These are phyloP conservation scores for Westerdykella sp. DNA, from an alignment of 2,329 filamentous ascomycete genomes.

Conservation along the genomic window DNA sequence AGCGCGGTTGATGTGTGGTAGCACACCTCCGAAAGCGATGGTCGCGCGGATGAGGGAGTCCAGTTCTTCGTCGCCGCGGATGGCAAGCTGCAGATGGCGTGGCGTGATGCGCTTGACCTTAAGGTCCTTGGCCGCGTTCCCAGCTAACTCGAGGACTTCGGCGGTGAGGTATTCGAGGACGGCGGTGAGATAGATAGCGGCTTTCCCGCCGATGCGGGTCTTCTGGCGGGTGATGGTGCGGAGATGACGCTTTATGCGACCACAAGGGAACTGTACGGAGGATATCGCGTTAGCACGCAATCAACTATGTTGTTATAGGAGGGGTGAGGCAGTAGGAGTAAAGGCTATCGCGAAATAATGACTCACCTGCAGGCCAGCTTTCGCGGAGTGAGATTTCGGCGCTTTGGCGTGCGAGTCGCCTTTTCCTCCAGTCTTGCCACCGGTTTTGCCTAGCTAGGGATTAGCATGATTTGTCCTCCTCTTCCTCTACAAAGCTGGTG, in stretches of 20 bases:
- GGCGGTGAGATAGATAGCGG: slow-evolving; percentile 94
- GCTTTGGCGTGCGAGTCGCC: slow-evolving; percentile 72
- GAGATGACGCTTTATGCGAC: slow-evolving; percentile 99
- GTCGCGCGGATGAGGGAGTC: slow-evolving; percentile 96
- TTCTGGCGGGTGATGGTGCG: slow-evolving; percentile 99
- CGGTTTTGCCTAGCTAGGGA: slow-evolving; percentile 47
- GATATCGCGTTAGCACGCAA: slow-evolving; percentile 19
- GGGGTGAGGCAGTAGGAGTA: not conserved
- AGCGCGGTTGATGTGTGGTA: slow-evolving; percentile 98
- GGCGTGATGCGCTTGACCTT: slow-evolving; percentile 99
- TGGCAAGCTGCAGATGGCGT: slow-evolving; percentile 93
- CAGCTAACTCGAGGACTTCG: slow-evolving; percentile 94
- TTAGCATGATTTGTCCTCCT: slow-evolving; percentile 1
- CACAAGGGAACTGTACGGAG: slow-evolving; percentile 78
- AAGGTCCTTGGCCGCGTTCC: slow-evolving; percentile 97
- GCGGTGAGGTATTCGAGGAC: slow-evolving; percentile 97
- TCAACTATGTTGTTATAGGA: slow-evolving; percentile 7
- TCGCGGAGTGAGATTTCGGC: slow-evolving; percentile 88
- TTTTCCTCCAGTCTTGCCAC: slow-evolving; percentile 87
- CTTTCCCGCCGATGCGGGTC: slow-evolving; percentile 98
- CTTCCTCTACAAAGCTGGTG: slow-evolving; percentile 1
- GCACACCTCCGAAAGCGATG: slow-evolving; percentile 95
- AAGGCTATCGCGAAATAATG: slow-evolving; percentile 10
- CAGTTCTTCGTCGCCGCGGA: slow-evolving; percentile 96
- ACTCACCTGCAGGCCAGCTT: slow-evolving; percentile 91